Evolutionary conservation across 345 rosid genomes (phyloP).

Genomic region (Brassica cretica): DNA sequence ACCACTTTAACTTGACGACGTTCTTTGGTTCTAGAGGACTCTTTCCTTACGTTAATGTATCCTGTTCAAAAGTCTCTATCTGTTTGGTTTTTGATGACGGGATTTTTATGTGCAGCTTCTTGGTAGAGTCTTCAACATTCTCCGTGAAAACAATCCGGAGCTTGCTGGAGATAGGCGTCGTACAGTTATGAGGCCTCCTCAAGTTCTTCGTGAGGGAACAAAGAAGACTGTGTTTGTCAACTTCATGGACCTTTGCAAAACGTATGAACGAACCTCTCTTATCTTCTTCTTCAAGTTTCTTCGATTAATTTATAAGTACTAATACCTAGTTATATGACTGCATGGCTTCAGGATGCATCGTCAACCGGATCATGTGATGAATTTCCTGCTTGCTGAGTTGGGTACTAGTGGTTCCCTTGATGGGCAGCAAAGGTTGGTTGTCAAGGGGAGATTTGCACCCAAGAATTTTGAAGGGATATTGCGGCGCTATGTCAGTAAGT

Average conservation of each 20-base stretch:
- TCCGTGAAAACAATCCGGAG: slow-evolving; percentile 91
- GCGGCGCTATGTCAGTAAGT: slow-evolving; percentile 86
- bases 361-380: slow-evolving; percentile 92
- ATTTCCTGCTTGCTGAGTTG: slow-evolving; percentile 87
- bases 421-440: slow-evolving; percentile 88
- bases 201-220: slow-evolving; percentile 98
- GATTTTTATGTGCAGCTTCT: slow-evolving; percentile 68
- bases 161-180: slow-evolving; percentile 97
- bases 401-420: slow-evolving; percentile 97
- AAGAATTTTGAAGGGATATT: slow-evolving; percentile 87
- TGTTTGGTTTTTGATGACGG: not conserved
- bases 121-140: slow-evolving; percentile 81
- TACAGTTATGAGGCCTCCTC: slow-evolving; percentile 98
- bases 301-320: not conserved
- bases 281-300: not conserved
- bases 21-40: slow-evolving; percentile 6
- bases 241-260: slow-evolving; percentile 95
- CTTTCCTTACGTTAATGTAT: not conserved
- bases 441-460: slow-evolving; percentile 91
- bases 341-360: slow-evolving; percentile 74
- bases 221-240: slow-evolving; percentile 96
- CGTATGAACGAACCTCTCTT: slow-evolving; percentile 45
- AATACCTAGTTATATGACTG: slow-evolving; percentile 4
- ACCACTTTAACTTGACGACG: not conserved
- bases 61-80: not conserved